Conservation (phyloP, 139 green algal species). For the Coelastrella sp. region DNA sequence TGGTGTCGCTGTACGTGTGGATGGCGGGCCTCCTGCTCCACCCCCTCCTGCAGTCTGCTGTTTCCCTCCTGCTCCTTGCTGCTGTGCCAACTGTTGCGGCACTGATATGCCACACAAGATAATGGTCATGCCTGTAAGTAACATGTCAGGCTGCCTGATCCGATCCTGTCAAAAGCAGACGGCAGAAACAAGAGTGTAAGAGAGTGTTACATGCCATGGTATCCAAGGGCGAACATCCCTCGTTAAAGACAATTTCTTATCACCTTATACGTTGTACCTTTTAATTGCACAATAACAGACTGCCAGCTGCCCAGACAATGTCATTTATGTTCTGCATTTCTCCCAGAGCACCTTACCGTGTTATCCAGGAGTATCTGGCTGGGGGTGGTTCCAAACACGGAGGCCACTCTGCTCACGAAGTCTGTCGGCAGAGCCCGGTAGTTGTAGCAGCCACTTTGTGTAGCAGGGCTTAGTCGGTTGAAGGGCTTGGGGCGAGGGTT, state of each 20-base stretch:
- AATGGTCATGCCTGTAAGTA: constrained; percentile 22
- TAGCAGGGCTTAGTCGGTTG: not conserved
- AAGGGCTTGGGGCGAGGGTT: not conserved
- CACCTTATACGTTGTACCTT: too few species aligned
- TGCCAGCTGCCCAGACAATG: not conserved
- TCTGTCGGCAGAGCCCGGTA: constrained; percentile 15
- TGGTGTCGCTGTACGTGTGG: too few species aligned
- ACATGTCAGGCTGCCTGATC: constrained; percentile 4
- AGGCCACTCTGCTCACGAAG: not conserved
- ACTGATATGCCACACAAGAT: constrained; percentile 2
- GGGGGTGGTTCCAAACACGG: not conserved
- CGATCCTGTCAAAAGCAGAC: not conserved
- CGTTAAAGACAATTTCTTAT: too few species aligned
- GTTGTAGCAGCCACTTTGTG: not conserved
- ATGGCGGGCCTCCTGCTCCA: not conserved
- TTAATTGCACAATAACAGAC: not conserved
- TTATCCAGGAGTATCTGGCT: not conserved
- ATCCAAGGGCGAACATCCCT: too few species aligned
- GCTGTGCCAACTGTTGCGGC: not conserved
- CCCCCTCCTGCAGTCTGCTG: not conserved
- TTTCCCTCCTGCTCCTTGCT: not conserved
- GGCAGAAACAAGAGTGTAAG: not conserved
- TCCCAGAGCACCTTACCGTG: not conserved
- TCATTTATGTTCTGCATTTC: not conserved
- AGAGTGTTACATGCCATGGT: not conserved